phyloP scores from a whole-genome alignment of 805 yeast genomes.

The Saccharomyces mikatae region DNA sequence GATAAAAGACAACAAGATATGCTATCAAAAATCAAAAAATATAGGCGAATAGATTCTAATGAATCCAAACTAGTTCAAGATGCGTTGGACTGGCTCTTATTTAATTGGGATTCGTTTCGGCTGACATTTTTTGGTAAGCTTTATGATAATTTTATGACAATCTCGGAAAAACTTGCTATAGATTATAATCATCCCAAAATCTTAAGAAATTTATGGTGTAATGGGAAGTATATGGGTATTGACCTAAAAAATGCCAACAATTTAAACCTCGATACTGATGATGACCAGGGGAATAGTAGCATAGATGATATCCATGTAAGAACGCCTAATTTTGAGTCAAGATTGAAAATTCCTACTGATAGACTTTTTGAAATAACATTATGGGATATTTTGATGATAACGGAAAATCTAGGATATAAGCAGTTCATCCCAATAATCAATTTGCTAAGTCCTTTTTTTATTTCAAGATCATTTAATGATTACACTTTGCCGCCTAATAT shows the following conservation, averaged over 20 bases:
- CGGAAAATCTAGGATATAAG: conserved; percentile 44
- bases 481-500: conserved; percentile 22
- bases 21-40: conserved; percentile 28
- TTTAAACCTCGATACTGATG: conserved; percentile 5
- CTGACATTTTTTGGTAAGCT: conserved; percentile 44
- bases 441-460: conserved; percentile 39
- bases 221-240: conserved; percentile 28
- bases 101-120: conserved; percentile 35
- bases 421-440: conserved; percentile 33
- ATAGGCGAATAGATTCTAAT: conserved; percentile 33
- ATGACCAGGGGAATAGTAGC: background rate
- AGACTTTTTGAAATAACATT: conserved; percentile 36
- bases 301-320: conserved; percentile 14
- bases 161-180: conserved; percentile 45
- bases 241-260: conserved; percentile 17
- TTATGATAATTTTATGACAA: conserved; percentile 44
- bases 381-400: conserved; percentile 40
- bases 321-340: conserved; percentile 18
- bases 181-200: conserved; percentile 52
- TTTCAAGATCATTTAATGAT: conserved; percentile 33
- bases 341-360: conserved; percentile 29
- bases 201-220: conserved; percentile 45
- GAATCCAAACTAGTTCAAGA: conserved; percentile 35
- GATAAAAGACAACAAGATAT: conserved; percentile 19
- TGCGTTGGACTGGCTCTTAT: conserved; percentile 36